Percentiles rank a stretch among this genome's conserved stretches.
Conservation (phyloP, 345 rosid species). For the Corchorus capsularis region DNA sequence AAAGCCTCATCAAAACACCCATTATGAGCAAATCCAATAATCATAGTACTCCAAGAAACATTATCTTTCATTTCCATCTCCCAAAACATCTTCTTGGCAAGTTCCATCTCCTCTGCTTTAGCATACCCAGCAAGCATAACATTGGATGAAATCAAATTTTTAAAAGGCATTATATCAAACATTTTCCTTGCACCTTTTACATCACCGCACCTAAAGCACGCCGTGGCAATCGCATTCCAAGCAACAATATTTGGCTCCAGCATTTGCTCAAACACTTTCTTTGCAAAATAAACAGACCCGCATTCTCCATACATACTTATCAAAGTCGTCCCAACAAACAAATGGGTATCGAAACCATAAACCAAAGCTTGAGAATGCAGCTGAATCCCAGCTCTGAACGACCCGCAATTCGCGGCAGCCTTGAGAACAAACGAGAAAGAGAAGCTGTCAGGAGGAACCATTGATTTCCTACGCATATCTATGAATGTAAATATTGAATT, state of each 20-base stretch:
- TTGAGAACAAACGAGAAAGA: constrained; percentile 64
- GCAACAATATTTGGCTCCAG: constrained; percentile 49
- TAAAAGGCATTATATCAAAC: constrained; percentile 42
- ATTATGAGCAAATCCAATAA: constrained; percentile 52
- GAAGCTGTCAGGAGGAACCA: constrained; percentile 62
- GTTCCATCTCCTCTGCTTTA: constrained; percentile 51
- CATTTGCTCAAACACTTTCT: constrained; percentile 60
- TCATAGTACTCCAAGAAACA: constrained; percentile 69
- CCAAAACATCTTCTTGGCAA: constrained; percentile 38
- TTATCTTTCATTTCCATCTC: constrained; percentile 53
- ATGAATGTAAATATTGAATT: constrained; percentile 43
- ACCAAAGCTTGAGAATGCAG: constrained; percentile 53
- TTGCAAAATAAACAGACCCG: constrained; percentile 39
- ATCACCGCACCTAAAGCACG: constrained; percentile 42
- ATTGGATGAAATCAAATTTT: constrained; percentile 67
- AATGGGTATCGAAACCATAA: constrained; percentile 48
- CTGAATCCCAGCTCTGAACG: constrained; percentile 50
- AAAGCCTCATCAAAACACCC: constrained; percentile 49
- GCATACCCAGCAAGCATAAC: constrained; percentile 58
- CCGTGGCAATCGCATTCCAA: constrained; percentile 56
- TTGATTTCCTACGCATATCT: constrained; percentile 43
- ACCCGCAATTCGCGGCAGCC: constrained; percentile 56
- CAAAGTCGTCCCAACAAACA: constrained; percentile 61
- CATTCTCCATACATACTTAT: constrained; percentile 65
- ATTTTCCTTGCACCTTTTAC: constrained; percentile 32